These are phyloP conservation scores for Capsicum rhomboideum DNA, from an alignment of 257 asterid species.

Conservation along the genomic window DNA sequence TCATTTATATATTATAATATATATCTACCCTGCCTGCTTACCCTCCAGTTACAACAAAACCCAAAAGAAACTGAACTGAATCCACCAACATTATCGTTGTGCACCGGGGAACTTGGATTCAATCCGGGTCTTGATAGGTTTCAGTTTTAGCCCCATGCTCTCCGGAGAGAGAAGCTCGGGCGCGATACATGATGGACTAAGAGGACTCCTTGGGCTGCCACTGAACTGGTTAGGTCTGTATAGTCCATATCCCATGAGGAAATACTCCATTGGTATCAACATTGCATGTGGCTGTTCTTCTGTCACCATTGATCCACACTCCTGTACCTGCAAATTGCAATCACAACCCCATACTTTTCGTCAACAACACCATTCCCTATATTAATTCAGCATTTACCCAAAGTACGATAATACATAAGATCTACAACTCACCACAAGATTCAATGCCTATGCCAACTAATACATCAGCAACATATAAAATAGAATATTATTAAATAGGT, in stretches of 20 bases:
- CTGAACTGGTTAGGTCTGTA: slow-evolving; percentile 43
- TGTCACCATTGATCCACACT: slow-evolving; percentile 88
- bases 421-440: background rate
- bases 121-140: slow-evolving; percentile 77
- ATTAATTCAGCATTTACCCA: background rate
- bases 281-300: slow-evolving; percentile 97
- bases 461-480: background rate
- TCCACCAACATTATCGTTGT: slow-evolving; percentile 12
- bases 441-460: background rate
- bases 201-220: slow-evolving; percentile 83
- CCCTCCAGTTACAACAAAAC: background rate
- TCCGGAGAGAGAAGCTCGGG: slow-evolving; percentile 86
- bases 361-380: background rate
- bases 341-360: background rate
- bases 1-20: slow-evolving; percentile 14
- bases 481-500: background rate
- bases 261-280: slow-evolving; percentile 72
- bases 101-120: slow-evolving; percentile 1
- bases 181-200: slow-evolving; percentile 68
- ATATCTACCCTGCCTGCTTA: slow-evolving; percentile 27
- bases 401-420: background rate
- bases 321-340: slow-evolving; percentile 45
- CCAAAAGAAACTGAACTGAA: slow-evolving; percentile 8
- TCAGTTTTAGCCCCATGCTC: slow-evolving; percentile 87
- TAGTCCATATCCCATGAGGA: slow-evolving; percentile 74